Percentiles rank a stretch among this genome's conserved stretches.
phyloP scores from a whole-genome alignment of 345 rosid species.

The Arabidopsis arenosa region DNA sequence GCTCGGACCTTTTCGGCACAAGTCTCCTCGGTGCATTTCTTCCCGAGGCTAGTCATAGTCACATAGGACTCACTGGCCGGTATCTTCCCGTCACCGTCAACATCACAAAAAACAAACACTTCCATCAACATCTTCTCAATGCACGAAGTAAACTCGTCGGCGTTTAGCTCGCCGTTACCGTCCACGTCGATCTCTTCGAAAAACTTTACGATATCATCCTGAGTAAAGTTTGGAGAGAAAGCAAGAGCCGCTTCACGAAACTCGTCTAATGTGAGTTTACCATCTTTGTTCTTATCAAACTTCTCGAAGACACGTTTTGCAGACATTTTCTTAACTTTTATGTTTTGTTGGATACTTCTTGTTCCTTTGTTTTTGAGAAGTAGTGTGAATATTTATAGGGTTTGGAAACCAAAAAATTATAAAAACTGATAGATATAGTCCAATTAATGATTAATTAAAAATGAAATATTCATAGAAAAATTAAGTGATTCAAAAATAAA shows the following conservation, averaged over 20 bases:
- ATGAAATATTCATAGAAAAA: neutral
- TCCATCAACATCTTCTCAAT: slow-evolving; percentile 21
- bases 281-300: slow-evolving; percentile 32
- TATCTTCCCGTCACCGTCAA: slow-evolving; percentile 28
- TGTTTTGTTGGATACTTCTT: neutral
- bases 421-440: neutral
- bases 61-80: slow-evolving; percentile 15
- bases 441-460: neutral
- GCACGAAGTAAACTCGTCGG: slow-evolving; percentile 1
- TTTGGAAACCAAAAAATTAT: neutral
- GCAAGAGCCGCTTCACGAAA: slow-evolving; percentile 24
- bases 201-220: neutral
- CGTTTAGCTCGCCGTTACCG: slow-evolving; percentile 13
- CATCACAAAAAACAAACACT: slow-evolving; percentile 20
- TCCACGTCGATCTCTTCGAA: slow-evolving; percentile 17
- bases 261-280: slow-evolving; percentile 15
- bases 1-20: slow-evolving; percentile 15
- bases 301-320: slow-evolving; percentile 1
- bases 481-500: neutral
- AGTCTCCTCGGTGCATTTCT: neutral
- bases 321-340: neutral
- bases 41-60: slow-evolving; percentile 1
- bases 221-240: neutral
- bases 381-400: slow-evolving; percentile 30
- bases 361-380: neutral